phyloP scores from a whole-genome alignment of 139 green algal genomes.

The Closterium sp. region DNA sequence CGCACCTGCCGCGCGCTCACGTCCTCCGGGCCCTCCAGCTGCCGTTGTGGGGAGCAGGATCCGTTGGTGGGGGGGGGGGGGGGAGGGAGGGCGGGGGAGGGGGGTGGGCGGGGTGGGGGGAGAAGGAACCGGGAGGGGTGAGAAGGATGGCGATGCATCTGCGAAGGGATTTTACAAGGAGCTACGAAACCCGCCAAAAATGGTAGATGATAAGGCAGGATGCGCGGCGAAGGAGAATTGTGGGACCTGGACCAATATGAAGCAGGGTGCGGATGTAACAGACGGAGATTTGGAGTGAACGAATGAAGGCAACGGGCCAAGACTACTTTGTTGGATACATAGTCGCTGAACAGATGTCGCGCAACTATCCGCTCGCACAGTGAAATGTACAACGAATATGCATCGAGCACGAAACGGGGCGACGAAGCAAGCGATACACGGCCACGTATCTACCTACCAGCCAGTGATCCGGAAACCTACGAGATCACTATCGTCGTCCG shows the following conservation, averaged over 20 bases:
- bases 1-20: conserved; percentile 40
- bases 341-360: too few relatives aligned
- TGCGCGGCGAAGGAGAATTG: not conserved
- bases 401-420: too few relatives aligned
- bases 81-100: not conserved
- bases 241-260: not conserved
- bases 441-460: not conserved
- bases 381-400: too few relatives aligned
- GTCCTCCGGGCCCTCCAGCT: conserved; percentile 10
- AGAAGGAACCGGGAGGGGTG: not conserved
- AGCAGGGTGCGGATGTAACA: not conserved
- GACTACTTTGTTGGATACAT: not conserved
- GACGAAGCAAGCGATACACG: not conserved
- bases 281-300: not conserved
- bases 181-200: too few relatives aligned
- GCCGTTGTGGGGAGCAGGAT: too few relatives aligned
- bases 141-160: too few relatives aligned
- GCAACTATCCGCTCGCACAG: too few relatives aligned
- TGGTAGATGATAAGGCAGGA: not conserved
- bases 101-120: not conserved
- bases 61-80: too few relatives aligned
- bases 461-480: not conserved
- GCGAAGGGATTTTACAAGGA: not conserved
- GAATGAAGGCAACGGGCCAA: not conserved
- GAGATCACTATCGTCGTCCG: not conserved